phyloP scores from a whole-genome alignment of 148 eudicot genomes.

The Diospyros kaki region DNA sequence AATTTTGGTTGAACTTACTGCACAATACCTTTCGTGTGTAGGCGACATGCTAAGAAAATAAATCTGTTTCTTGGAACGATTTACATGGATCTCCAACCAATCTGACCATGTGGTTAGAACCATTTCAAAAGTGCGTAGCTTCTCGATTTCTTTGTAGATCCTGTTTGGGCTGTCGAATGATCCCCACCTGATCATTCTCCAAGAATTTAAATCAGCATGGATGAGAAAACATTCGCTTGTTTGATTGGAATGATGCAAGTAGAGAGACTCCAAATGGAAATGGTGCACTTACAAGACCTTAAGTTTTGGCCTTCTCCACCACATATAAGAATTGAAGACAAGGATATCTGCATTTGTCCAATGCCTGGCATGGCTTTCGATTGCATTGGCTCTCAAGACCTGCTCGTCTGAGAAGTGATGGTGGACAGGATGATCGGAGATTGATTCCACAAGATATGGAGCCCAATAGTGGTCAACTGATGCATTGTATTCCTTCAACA shows the following conservation, averaged over 20 bases:
- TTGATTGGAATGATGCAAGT: background rate
- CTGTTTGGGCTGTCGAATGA: background rate
- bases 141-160: background rate
- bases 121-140: background rate
- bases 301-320: slow-evolving; percentile 68
- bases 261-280: background rate
- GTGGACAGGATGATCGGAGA: slow-evolving; percentile 57
- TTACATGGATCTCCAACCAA: background rate
- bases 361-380: slow-evolving; percentile 67
- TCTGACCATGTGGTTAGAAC: slow-evolving; percentile 1
- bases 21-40: background rate
- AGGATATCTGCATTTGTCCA: slow-evolving; percentile 75
- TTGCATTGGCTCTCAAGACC: slow-evolving; percentile 51
- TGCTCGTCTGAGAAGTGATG: slow-evolving; percentile 51
- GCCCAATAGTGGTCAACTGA: slow-evolving; percentile 74
- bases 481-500: slow-evolving; percentile 65
- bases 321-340: slow-evolving; percentile 59
- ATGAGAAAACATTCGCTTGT: background rate
- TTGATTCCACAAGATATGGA: slow-evolving; percentile 71
- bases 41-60: background rate
- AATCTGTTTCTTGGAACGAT: background rate
- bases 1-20: background rate
- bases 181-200: background rate
- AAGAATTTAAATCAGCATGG: background rate
- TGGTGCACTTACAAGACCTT: slow-evolving; percentile 34